A percentile compares a stretch with the other conserved stretches of the same genome.
Evolutionary conservation across 2,329 filamentous ascomycete species (phyloP).

Genomic region (Trichocomaceae sp.): DNA sequence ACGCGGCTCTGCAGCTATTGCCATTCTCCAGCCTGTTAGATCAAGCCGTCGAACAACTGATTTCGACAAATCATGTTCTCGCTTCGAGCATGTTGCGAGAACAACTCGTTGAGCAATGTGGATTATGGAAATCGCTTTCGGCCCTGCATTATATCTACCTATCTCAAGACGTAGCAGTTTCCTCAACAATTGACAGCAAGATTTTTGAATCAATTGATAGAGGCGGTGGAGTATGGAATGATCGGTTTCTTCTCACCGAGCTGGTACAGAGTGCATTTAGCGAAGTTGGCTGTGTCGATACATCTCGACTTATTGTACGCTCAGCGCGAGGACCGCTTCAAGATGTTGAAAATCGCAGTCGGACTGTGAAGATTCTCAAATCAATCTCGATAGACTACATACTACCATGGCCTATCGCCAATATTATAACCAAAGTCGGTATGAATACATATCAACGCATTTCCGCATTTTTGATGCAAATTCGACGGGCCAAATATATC

Average conservation of each 20-base stretch:
- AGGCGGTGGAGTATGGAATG: slow-evolving; percentile 60
- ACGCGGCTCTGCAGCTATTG: slow-evolving; percentile 23
- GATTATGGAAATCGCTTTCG: slow-evolving; percentile 58
- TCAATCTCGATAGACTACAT: slow-evolving; percentile 62
- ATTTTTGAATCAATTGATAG: slow-evolving; percentile 71
- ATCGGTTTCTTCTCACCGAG: slow-evolving; percentile 74
- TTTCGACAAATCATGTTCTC: slow-evolving; percentile 65
- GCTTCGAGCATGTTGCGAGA: slow-evolving; percentile 61
- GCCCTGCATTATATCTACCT: slow-evolving; percentile 69
- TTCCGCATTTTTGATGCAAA: slow-evolving; percentile 70
- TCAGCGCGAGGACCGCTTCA: slow-evolving; percentile 37
- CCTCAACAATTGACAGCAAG: slow-evolving; percentile 58
- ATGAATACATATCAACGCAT: slow-evolving; percentile 63
- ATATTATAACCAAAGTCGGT: slow-evolving; percentile 63
- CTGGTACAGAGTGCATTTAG: slow-evolving; percentile 66
- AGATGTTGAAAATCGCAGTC: slow-evolving; percentile 44
- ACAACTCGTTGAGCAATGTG: slow-evolving; percentile 62
- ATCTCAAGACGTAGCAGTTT: slow-evolving; percentile 64
- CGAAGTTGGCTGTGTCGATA: slow-evolving; percentile 46
- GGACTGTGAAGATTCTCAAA: slow-evolving; percentile 58
- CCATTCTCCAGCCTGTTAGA: slow-evolving; percentile 62
- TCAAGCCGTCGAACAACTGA: slow-evolving; percentile 65
- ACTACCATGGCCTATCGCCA: slow-evolving; percentile 59
- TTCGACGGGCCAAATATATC: slow-evolving; percentile 62
- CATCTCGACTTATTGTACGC: slow-evolving; percentile 57